These are phyloP conservation scores for Hexamita inflata DNA, from an alignment of 208 protist genomes.

Conservation along the genomic window DNA sequence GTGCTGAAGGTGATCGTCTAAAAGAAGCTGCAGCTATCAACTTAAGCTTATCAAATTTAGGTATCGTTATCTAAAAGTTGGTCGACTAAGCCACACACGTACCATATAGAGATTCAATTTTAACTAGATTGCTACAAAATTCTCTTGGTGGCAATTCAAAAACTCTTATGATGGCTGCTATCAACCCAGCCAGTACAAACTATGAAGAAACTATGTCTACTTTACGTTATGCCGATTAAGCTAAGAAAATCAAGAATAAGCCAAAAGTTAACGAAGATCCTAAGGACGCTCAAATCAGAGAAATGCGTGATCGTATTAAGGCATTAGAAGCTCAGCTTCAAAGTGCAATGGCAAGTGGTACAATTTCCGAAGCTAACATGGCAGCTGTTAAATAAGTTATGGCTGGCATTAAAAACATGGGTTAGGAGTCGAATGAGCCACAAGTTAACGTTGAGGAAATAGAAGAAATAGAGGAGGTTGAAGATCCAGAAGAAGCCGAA, in stretches of 20 bases:
- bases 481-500: background rate
- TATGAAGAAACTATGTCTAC: conserved; percentile 45
- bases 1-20: background rate
- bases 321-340: background rate
- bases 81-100: conserved; percentile 30
- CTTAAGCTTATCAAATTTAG: conserved; percentile 38
- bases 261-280: conserved; percentile 34
- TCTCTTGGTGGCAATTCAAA: conserved; percentile 51
- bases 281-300: conserved; percentile 1
- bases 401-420: background rate
- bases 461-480: background rate
- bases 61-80: conserved; percentile 41
- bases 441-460: background rate
- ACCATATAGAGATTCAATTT: conserved; percentile 42
- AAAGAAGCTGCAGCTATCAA: conserved; percentile 23
- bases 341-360: background rate
- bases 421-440: background rate
- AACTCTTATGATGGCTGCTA: conserved; percentile 44
- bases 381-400: background rate
- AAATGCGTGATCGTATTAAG: background rate
- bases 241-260: conserved; percentile 37
- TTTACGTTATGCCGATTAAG: conserved; percentile 26
- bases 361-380: background rate
- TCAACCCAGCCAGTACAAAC: conserved; percentile 43
- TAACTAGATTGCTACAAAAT: conserved; percentile 48